Percentiles rank a stretch among this genome's conserved stretches.
Conservation (phyloP, 2,329 filamentous ascomycete genomes). For the Simplicillium sp. region DNA sequence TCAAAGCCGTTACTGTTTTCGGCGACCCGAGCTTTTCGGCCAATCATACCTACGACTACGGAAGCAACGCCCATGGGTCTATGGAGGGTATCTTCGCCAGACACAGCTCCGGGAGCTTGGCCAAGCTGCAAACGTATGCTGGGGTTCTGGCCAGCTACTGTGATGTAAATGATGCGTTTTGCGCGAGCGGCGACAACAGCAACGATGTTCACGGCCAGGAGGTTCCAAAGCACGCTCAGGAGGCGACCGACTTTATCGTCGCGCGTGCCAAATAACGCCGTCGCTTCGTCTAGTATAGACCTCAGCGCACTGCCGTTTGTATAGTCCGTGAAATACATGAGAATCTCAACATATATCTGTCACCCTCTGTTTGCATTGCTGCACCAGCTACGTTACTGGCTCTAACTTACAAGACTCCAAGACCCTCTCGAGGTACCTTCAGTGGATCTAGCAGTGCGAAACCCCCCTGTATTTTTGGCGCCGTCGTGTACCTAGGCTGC, state of each 20-base stretch:
- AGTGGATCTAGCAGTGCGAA: too few relatives aligned
- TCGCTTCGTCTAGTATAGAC: too few relatives aligned
- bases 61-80: slow-evolving; percentile 4
- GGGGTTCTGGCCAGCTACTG: slow-evolving; percentile 6
- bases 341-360: too few relatives aligned
- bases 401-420: too few relatives aligned
- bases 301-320: too few relatives aligned
- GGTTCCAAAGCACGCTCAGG: slow-evolving; percentile 5
- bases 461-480: too few relatives aligned
- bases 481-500: too few relatives aligned
- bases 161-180: slow-evolving; percentile 4
- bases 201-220: slow-evolving; percentile 5
- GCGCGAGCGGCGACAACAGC: slow-evolving; percentile 2
- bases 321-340: too few relatives aligned
- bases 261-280: neutral
- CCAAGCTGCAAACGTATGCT: slow-evolving; percentile 5
- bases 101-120: slow-evolving; percentile 6
- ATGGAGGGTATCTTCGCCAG: slow-evolving; percentile 5
- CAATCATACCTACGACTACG: slow-evolving; percentile 7
- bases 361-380: too few relatives aligned
- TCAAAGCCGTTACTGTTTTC: slow-evolving; percentile 7
- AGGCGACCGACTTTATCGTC: slow-evolving; percentile 8
- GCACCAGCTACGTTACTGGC: too few relatives aligned
- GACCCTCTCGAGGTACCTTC: too few relatives aligned
- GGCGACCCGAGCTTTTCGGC: slow-evolving; percentile 7